These are phyloP conservation scores for Pulveroboletus frians DNA, from an alignment of 768 basidiomycete genomes.

Conservation along the genomic window DNA sequence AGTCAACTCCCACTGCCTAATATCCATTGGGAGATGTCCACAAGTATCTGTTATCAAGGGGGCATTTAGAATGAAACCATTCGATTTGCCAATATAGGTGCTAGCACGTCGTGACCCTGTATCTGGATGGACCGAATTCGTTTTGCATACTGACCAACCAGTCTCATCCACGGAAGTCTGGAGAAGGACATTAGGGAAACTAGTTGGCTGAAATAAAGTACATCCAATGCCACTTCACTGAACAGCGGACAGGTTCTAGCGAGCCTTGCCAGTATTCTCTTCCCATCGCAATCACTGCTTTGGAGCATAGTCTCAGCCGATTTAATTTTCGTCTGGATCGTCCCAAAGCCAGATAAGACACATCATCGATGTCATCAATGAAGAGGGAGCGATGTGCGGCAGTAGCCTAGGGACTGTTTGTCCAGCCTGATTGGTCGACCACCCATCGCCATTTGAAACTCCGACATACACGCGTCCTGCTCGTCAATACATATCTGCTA, in stretches of 20 bases:
- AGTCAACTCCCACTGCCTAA: too few species aligned
- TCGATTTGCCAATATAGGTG: background rate
- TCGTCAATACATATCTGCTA: background rate
- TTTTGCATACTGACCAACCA: background rate
- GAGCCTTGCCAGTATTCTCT: background rate
- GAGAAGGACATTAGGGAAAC: too few species aligned
- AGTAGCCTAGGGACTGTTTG: too few species aligned
- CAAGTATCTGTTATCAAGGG: too few species aligned
- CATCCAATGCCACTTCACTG: background rate
- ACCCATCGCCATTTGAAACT: conserved; percentile 16
- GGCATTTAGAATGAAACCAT: too few species aligned
- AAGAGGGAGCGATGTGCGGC: background rate
- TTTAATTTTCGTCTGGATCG: background rate
- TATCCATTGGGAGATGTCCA: too few species aligned
- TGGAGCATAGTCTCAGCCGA: background rate
- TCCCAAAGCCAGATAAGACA: background rate
- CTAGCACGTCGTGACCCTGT: background rate
- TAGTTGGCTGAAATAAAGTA: too few species aligned
- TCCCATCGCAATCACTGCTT: background rate
- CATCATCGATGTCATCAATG: background rate
- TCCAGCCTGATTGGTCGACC: too few species aligned
- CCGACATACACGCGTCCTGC: conserved; percentile 19
- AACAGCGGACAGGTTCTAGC: background rate
- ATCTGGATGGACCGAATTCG: background rate
- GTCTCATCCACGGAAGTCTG: background rate